These are phyloP conservation scores for Pseudogymnoascus sp. DNA, from an alignment of 2,329 filamentous ascomycete species.

Conservation along the genomic window DNA sequence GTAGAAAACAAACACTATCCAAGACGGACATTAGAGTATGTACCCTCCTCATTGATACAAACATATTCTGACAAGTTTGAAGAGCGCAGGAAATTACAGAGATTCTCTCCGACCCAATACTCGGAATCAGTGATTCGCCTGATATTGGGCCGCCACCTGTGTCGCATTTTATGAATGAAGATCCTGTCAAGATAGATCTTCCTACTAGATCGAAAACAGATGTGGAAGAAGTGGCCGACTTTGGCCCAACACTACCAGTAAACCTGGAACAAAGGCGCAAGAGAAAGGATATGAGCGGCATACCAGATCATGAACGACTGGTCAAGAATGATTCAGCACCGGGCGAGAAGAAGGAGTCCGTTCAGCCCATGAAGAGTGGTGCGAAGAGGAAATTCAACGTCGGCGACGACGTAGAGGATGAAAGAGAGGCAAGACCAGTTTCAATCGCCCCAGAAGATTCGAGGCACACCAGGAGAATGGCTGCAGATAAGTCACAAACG, in stretches of 20 bases:
- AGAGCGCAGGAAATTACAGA: slow-evolving; percentile 26
- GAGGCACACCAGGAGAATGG: slow-evolving; percentile 22
- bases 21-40: slow-evolving; percentile 59
- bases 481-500: slow-evolving; percentile 18
- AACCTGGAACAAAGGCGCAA: slow-evolving; percentile 29
- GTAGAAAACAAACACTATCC: slow-evolving; percentile 61
- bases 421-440: slow-evolving; percentile 27
- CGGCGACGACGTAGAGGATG: slow-evolving; percentile 43
- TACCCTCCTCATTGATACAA: slow-evolving; percentile 12
- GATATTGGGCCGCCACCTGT: slow-evolving; percentile 58
- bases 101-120: slow-evolving; percentile 18
- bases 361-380: slow-evolving; percentile 35
- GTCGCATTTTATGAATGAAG: slow-evolving; percentile 49
- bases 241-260: slow-evolving; percentile 22
- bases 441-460: slow-evolving; percentile 20
- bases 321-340: slow-evolving; percentile 11
- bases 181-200: slow-evolving; percentile 45
- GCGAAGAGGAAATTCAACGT: slow-evolving; percentile 51
- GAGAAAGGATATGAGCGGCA: slow-evolving; percentile 21
- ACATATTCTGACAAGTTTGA: slow-evolving; percentile 26
- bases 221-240: slow-evolving; percentile 14
- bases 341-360: slow-evolving; percentile 12
- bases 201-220: slow-evolving; percentile 26
- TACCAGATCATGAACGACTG: slow-evolving; percentile 15
- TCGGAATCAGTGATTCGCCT: slow-evolving; percentile 48